Base-by-base conservation (phyloP, 208 protist species). In the Acanthamoeba lenticulata region DNA sequence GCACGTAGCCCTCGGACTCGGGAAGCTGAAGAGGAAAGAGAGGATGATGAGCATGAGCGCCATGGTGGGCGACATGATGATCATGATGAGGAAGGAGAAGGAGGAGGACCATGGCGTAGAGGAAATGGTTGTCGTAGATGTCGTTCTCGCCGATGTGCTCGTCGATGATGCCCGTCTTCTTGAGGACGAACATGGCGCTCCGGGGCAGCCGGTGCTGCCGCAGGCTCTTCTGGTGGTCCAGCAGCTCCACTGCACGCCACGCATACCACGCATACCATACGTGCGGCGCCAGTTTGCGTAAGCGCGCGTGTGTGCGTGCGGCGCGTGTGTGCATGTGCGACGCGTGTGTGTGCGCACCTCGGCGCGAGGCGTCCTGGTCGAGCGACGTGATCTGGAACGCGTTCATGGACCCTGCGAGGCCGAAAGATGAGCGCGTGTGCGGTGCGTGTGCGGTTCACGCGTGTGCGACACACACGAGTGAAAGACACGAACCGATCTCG, bases 41-140 rank as follows among this genome's bases (percentile, higher is more conserved):
- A 67, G 24, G 24, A 65, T 13, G 38, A 38, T 67, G n/a, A 90
- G 44, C 21, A 32, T 40, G 38, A 44, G 11, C 9, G 15, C 74
- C 21, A 7, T 42, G 74, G 40, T 44, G 17, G 77, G 0, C 27
- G 19, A 27, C 44, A n/a, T 6, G n/a, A n/a, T n/a, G n/a, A n/a
- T n/a, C n/a, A n/a, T 29, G 77, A 52, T n/a, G 42, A 90, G 65
- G 0, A 42, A 15, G 47, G 83, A 7, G 72, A 83, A 0, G 38
- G 15, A 27, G 7, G 72, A 32, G 3, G 0, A 90, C 83, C 83
- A 47, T 34, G 24, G 32, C 34, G 34, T 90, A 90, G 34, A 90
- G 49, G 49, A 90, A 90, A 29, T 90, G 83, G 38, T 90, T 90
- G 34, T 90, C 83, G 32, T 62, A 90, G 83, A 90, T 32, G 34